Percentiles rank a stretch among this genome's conserved stretches.
These are phyloP conservation scores for Rostrohypoxylon terebratum DNA, from an alignment of 495 filamentous ascomycete genomes.

Conservation along the genomic window DNA sequence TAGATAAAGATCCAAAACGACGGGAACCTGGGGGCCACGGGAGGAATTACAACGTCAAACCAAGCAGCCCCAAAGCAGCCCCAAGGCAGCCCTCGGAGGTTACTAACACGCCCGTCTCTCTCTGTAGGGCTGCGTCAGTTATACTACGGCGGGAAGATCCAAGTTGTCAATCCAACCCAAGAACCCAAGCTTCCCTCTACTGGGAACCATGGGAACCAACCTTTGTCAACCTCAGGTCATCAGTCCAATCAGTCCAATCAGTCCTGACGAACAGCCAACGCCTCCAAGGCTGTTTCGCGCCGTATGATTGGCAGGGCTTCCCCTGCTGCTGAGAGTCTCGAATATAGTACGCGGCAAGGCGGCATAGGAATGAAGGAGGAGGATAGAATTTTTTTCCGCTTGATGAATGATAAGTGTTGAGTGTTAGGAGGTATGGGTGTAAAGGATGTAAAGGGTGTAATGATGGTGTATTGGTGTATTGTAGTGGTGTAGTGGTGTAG, in stretches of 20 bases:
- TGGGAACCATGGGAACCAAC: constrained; percentile 19
- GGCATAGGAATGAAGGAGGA: constrained; percentile 32
- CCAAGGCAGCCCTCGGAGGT: too few relatives aligned
- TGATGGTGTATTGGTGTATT: constrained; percentile 25
- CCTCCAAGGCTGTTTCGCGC: neutral
- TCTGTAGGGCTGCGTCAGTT: constrained; percentile 53
- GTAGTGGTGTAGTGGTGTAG: too few relatives aligned
- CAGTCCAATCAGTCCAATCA: constrained; percentile 38
- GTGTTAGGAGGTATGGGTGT: too few relatives aligned
- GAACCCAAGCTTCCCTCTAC: constrained; percentile 6
- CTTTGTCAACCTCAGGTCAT: constrained; percentile 44
- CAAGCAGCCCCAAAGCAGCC: constrained; percentile 11
- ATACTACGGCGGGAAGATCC: constrained; percentile 45
- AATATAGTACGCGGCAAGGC: constrained; percentile 46
- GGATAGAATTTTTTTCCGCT: constrained; percentile 24
- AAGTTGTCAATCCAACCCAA: constrained; percentile 46
- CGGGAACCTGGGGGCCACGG: constrained; percentile 35
- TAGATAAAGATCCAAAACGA: constrained; percentile 38
- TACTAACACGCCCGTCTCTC: constrained; percentile 4
- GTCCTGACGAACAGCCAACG: constrained; percentile 4
- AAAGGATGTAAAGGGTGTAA: neutral
- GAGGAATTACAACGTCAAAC: constrained; percentile 43
- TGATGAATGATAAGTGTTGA: constrained; percentile 4
- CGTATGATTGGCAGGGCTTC: constrained; percentile 26
- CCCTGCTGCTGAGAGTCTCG: constrained; percentile 34